Evolutionary conservation across 768 basidiomycete genomes (phyloP).

Genomic region (Rhizopogon vulgaris): DNA sequence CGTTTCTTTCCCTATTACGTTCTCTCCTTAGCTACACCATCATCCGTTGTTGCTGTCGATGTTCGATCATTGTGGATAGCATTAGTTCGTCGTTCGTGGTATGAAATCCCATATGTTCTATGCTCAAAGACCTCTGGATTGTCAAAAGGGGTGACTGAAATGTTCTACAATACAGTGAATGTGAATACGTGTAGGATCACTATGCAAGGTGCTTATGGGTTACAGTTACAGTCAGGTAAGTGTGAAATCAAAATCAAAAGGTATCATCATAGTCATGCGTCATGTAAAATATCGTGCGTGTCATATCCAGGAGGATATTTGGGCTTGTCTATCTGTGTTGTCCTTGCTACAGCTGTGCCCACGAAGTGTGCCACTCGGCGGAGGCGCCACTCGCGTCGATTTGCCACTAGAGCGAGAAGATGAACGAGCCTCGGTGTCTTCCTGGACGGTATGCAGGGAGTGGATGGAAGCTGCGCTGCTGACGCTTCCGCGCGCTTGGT

Average conservation of each 20-base stretch:
- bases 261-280: not conserved
- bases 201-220: not conserved
- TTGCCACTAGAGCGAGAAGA: constrained; percentile 1
- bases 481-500: constrained; percentile 27
- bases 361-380: constrained; percentile 3
- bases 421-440: constrained; percentile 34
- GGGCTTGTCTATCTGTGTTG: not conserved
- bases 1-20: constrained; percentile 17
- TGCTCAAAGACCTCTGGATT: not conserved
- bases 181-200: not conserved
- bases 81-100: constrained; percentile 2
- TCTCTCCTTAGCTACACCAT: constrained; percentile 10
- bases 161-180: not conserved
- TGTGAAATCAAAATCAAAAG: not conserved
- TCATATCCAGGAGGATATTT: constrained; percentile 1
- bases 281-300: not conserved
- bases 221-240: not conserved
- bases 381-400: not conserved
- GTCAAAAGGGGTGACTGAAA: not conserved
- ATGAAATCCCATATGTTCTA: not conserved
- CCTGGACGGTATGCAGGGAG: constrained; percentile 56
- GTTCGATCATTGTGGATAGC: not conserved
- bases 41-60: not conserved
- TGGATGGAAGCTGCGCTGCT: constrained; percentile 51
- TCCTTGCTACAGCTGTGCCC: constrained; percentile 13